phyloP scores from a whole-genome alignment of 2,329 filamentous ascomycete species.

The Magnaporthales sp. region DNA sequence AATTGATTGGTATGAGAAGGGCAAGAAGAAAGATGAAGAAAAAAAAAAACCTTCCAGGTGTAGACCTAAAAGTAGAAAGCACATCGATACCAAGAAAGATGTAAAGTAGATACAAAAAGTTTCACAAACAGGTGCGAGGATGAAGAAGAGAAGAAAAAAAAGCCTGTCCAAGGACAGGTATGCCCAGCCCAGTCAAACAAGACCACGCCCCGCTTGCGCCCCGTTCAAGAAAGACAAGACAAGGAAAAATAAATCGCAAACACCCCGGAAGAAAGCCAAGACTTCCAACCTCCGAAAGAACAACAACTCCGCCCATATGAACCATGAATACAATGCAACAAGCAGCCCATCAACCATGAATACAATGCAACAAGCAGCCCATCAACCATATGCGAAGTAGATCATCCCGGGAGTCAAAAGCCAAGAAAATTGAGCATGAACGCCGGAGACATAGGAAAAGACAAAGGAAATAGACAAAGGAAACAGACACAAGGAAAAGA shows the following conservation, averaged over 20 bases:
- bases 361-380: background rate
- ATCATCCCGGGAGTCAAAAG: background rate
- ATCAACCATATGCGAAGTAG: background rate
- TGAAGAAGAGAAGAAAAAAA: background rate
- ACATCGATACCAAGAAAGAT: background rate
- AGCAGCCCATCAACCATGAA: background rate
- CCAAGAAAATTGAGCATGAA: background rate
- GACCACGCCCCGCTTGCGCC: background rate
- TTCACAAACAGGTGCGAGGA: background rate
- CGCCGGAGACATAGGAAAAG: background rate
- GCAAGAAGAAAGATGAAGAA: background rate
- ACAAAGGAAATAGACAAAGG: background rate
- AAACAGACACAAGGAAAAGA: background rate
- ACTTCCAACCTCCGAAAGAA: background rate
- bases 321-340: background rate
- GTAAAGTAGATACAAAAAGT: background rate
- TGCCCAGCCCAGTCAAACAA: background rate
- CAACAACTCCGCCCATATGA: background rate
- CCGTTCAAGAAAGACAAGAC: background rate
- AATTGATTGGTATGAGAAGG: background rate
- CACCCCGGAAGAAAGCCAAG: background rate
- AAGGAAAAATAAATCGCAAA: too few species aligned
- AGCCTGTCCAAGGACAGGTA: background rate
- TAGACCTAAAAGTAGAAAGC: background rate
- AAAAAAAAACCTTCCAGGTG: background rate